Evolutionary conservation across 139 green algal genomes (phyloP).

Genomic region (Chlorella ohadii): DNA sequence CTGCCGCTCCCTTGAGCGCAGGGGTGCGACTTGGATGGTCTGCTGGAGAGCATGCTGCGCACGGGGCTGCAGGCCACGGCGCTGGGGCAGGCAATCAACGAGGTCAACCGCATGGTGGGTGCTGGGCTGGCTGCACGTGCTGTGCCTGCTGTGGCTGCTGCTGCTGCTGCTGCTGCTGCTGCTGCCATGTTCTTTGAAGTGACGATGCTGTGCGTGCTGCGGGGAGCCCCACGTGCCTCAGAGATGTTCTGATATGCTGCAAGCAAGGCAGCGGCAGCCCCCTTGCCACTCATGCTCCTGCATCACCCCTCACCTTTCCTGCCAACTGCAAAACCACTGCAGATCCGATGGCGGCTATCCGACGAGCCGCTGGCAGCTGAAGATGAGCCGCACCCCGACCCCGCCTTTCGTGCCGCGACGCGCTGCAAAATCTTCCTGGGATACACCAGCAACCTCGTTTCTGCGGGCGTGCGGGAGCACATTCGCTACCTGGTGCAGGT

Average conservation of each 20-base stretch:
- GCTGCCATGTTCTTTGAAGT: no score
- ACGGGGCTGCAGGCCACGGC: constrained; percentile 91
- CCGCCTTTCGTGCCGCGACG: constrained; percentile 44
- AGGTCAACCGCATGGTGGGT: constrained; percentile 96
- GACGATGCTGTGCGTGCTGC: no score
- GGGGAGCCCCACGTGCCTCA: no score
- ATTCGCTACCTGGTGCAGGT: constrained; percentile 79
- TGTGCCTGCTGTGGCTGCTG: background rate
- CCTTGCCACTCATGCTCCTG: no score
- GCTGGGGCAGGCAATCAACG: constrained; percentile 87
- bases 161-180: no score
- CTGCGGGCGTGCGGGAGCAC: constrained; percentile 89
- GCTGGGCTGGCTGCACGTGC: background rate
- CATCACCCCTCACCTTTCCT: background rate
- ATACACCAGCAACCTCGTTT: constrained; percentile 98
- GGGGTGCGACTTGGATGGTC: constrained; percentile 68
- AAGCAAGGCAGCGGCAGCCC: no score
- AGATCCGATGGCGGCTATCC: constrained; percentile 89
- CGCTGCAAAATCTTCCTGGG: constrained; percentile 93
- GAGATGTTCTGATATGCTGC: no score
- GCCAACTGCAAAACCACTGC: background rate
- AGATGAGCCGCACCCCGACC: constrained; percentile 43
- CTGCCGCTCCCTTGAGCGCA: no score
- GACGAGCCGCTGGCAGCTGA: constrained; percentile 73
- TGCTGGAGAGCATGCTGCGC: constrained; percentile 84